These are phyloP conservation scores for Lichenothelia convexa DNA, from an alignment of 495 filamentous ascomycete genomes.

Conservation along the genomic window DNA sequence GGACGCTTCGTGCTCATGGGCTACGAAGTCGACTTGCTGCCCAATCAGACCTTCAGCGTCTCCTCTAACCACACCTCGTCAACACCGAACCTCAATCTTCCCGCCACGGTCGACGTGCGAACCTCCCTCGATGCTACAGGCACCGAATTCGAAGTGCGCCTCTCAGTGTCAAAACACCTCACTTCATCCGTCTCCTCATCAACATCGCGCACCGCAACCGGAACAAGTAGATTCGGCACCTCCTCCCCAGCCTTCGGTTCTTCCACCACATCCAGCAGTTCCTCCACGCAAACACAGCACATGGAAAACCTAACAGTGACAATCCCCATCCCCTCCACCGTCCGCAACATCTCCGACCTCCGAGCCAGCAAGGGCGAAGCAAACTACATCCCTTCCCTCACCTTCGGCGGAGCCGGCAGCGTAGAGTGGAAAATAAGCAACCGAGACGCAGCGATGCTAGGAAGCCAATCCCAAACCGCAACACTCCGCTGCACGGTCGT, in stretches of 20 bases:
- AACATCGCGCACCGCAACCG: slow-evolving; percentile 9
- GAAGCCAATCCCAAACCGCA: slow-evolving; percentile 41
- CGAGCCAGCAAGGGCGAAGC: slow-evolving; percentile 72
- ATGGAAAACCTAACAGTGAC: slow-evolving; percentile 39
- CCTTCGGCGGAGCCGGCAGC: slow-evolving; percentile 33
- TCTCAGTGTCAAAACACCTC: slow-evolving; percentile 47
- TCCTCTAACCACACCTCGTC: slow-evolving; percentile 12
- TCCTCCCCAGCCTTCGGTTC: slow-evolving; percentile 40
- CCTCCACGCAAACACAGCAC: too few species aligned
- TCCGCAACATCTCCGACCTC: slow-evolving; percentile 77
- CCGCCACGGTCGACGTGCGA: slow-evolving; percentile 62
- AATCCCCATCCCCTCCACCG: slow-evolving; percentile 60
- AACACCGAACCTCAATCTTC: slow-evolving; percentile 51
- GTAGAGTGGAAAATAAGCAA: slow-evolving; percentile 74
- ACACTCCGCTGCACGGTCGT: slow-evolving; percentile 67
- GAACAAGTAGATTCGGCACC: slow-evolving; percentile 3
- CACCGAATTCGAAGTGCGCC: slow-evolving; percentile 75
- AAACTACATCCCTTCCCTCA: slow-evolving; percentile 50
- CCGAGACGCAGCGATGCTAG: slow-evolving; percentile 37
- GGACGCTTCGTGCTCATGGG: slow-evolving; percentile 87
- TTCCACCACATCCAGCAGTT: slow-evolving; percentile 31
- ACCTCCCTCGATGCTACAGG: slow-evolving; percentile 55
- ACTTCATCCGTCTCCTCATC: slow-evolving; percentile 4
- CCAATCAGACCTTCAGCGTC: slow-evolving; percentile 3
- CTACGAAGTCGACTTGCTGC: slow-evolving; percentile 81